Base-by-base conservation (phyloP, 2,329 filamentous ascomycete species). In the Penicillium freii region DNA sequence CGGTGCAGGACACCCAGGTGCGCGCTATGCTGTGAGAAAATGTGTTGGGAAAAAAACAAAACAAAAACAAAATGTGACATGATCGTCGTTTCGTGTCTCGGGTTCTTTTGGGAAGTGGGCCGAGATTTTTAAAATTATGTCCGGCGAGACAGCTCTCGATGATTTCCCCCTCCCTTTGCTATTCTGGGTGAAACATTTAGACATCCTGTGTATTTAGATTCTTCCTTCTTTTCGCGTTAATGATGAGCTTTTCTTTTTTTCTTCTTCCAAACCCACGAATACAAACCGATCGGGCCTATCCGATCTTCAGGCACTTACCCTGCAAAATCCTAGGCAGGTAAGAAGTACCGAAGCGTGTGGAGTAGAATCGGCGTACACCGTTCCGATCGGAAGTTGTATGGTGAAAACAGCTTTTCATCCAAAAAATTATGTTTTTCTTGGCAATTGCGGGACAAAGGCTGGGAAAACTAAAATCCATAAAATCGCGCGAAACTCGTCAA, bases 1-100 rank as follows among this genome's bases (percentile, higher is more conserved):
- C 60, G 65, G 67, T 71, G 69, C 69, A 69, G 67, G 70, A 69
- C 68, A 70, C 66, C 62, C 62, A 61, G 51, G 54, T 71, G 52
- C 70, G 72, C 54, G 68, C 69, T 56, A 73, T 71, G 70, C 64
- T 73, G 51, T 73, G 59, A 68, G 44, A 23, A 42, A 36, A 21
- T 10, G 13, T 2, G 8, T 23, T 29, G 33, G 9, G 3, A 10
- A 29, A 10, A 29, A 29, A 29, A 29, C 0, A 33, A 13, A 33
- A 23, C 4, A 13, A 33, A 33, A 15, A 31, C 10, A 51, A 45
- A 42, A 45, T 45, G 31, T 51, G 38, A 25, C 49, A 34, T 51
- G 38, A 42, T 46, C 15, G 29, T 45, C 21, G 17, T 45, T 45
- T 19, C 10, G 39, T 52, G 29, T 46, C 33, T 56, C 47, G 23